Conservation (phyloP, 2,329 filamentous ascomycete species). For the Alternaria novae-zelandiae region DNA sequence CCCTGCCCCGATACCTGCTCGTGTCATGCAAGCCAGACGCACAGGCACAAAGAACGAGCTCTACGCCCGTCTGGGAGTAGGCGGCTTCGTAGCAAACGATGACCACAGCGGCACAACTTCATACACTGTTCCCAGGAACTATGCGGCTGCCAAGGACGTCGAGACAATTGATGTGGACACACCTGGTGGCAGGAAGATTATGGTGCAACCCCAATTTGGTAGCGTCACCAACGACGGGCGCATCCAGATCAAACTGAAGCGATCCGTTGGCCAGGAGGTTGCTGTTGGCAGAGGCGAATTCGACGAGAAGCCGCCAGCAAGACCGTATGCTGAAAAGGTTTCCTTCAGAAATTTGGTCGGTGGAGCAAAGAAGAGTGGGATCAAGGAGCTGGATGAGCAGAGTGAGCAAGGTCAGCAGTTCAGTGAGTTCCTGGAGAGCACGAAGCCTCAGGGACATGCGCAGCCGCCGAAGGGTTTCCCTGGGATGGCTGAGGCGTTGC, state of each 20-base stretch:
- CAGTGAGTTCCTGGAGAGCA: slow-evolving; percentile 15
- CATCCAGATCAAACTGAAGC: slow-evolving; percentile 36
- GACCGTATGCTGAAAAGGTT: slow-evolving; percentile 12
- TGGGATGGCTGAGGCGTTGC: slow-evolving; percentile 11
- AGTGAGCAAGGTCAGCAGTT: slow-evolving; percentile 25
- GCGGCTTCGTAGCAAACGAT: slow-evolving; percentile 52
- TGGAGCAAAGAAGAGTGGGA: slow-evolving; percentile 16
- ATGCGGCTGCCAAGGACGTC: slow-evolving; percentile 19
- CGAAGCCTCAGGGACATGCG: slow-evolving; percentile 1
- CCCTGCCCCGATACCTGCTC: slow-evolving; percentile 61
- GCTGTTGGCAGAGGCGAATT: slow-evolving; percentile 32
- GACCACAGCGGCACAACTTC: slow-evolving; percentile 39
- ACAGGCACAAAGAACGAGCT: slow-evolving; percentile 20
- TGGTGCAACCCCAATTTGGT: slow-evolving; percentile 56
- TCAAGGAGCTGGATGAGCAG: slow-evolving; percentile 29
- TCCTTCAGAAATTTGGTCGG: slow-evolving; percentile 14
- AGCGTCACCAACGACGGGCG: slow-evolving; percentile 39
- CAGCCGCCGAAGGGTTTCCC: slow-evolving; percentile 2
- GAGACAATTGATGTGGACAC: slow-evolving; percentile 51
- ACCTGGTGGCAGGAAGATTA: slow-evolving; percentile 60
- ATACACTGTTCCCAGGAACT: neutral
- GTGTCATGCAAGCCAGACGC: slow-evolving; percentile 57
- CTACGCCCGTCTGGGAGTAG: slow-evolving; percentile 52
- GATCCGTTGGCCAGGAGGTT: slow-evolving; percentile 29
- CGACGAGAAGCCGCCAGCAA: slow-evolving; percentile 31